phyloP scores from a whole-genome alignment of 2,329 filamentous ascomycete genomes.

The Sporothrix luriei region DNA sequence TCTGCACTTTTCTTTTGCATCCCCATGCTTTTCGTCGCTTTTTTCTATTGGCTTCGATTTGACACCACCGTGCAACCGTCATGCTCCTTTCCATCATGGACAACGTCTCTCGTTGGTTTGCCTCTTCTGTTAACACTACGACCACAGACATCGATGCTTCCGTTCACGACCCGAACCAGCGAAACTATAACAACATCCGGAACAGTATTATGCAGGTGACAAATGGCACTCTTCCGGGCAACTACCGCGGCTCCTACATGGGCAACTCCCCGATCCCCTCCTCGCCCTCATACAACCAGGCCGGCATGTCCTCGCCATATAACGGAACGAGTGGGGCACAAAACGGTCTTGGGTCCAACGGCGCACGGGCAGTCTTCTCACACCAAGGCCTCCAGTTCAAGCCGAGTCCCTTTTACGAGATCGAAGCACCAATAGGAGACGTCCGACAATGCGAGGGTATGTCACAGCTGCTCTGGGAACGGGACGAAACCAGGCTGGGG shows the following conservation, averaged over 20 bases:
- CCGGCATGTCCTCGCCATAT: conserved; percentile 29
- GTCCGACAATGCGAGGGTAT: conserved; percentile 73
- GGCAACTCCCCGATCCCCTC: conserved; percentile 24
- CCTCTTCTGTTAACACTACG: background rate
- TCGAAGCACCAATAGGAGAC: conserved; percentile 65
- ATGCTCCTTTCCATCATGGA: background rate
- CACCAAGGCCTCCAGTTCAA: conserved; percentile 53
- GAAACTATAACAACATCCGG: conserved; percentile 29
- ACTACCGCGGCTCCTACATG: conserved; percentile 25
- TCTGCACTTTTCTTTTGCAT: background rate
- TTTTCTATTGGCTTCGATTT: background rate
- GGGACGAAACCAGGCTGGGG: too few species aligned
- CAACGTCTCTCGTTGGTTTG: background rate
- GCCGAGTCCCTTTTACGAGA: conserved; percentile 80
- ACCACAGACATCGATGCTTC: conserved; percentile 34
- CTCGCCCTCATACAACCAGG: conserved; percentile 26
- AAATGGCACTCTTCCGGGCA: background rate
- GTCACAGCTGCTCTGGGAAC: conserved; percentile 40
- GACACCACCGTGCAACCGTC: background rate
- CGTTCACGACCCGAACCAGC: conserved; percentile 30
- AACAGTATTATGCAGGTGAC: conserved; percentile 28
- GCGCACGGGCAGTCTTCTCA: background rate
- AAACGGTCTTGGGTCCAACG: background rate
- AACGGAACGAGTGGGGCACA: background rate
- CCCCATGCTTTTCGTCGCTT: background rate